Evolutionary conservation across 441 rosid genomes (phyloP).

Genomic region (Adansonia rubrostipa): DNA sequence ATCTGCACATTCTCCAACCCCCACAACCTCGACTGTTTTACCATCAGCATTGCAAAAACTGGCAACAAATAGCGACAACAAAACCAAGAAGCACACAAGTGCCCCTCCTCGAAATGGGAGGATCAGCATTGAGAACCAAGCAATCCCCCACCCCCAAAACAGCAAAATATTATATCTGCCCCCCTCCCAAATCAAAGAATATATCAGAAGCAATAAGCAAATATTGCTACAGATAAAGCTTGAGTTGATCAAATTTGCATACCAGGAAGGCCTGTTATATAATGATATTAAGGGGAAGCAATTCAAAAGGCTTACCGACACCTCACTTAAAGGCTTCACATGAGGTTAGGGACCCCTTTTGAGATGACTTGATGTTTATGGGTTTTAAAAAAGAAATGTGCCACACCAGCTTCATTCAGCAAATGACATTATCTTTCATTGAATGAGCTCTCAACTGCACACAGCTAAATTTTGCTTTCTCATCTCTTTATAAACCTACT

Average conservation of each 20-base stretch:
- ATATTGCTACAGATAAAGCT: not conserved
- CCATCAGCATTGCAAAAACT: slow-evolving; percentile 41
- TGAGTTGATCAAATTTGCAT: not conserved
- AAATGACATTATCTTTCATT: slow-evolving; percentile 34
- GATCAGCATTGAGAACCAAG: slow-evolving; percentile 59
- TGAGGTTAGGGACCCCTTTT: slow-evolving; percentile 44
- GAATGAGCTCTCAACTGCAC: slow-evolving; percentile 47
- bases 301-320: slow-evolving; percentile 36
- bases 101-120: slow-evolving; percentile 43
- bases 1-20: slow-evolving; percentile 68
- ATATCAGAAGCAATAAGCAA: not conserved
- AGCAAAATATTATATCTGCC: not conserved
- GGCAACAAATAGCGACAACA: slow-evolving; percentile 27
- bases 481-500: slow-evolving; percentile 33
- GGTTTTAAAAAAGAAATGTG: slow-evolving; percentile 35
- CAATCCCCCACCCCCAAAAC: not conserved
- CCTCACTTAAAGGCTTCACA: slow-evolving; percentile 47
- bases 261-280: slow-evolving; percentile 32
- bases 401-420: slow-evolving; percentile 18
- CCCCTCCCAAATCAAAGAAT: not conserved
- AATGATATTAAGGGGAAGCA: slow-evolving; percentile 16
- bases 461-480: slow-evolving; percentile 27
- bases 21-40: slow-evolving; percentile 48
- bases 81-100: slow-evolving; percentile 46
- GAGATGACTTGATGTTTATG: slow-evolving; percentile 5